Base-by-base conservation (phyloP, 2,329 filamentous ascomycete genomes). In the Akanthomyces muscarius region DNA sequence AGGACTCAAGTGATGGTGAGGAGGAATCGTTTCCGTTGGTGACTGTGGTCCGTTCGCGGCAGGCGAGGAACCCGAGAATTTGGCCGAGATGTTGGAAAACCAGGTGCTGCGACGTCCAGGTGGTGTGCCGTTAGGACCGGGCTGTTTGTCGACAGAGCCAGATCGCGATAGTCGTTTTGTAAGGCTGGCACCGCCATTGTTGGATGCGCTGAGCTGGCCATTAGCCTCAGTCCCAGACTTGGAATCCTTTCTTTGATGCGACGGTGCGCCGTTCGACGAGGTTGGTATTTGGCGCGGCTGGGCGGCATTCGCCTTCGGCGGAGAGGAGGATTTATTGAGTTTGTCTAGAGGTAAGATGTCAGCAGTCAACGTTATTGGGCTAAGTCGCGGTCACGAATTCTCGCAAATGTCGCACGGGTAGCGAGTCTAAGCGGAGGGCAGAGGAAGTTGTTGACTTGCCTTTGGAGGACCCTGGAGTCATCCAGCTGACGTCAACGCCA, bases 31-130 rank as follows among this genome's bases (percentile, higher is more conserved):
- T 23, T 67, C 64, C 18, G 66, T 63, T 44, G 59, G 36, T 4
- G 65, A 47, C n/a, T 57, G 67, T 33, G 71, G 65, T 21, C 74
- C 61, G 36, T 74, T 75, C 36, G 73, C 59, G 68, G 71, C 65
- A 30, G 71, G 67, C n/a, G 69, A 73, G 21, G 79, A 79, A 33
- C 86, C 87, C 3, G 90, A 92, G 78, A 98, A 97, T 73, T 96
- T 97, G 68, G 91, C 94, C 67, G 92, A 96, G 68, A 98, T 86
- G 71, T 87, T 97, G 63, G 91, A 91, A 71, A 98, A 93, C 95
- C 95, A 99, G 16, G 93, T 97, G 66, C 87, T 88, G 67, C 92
- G 84, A 60, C 86, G 81, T 52, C 80, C 77, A 8, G 78, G 74
- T 2, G 78, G 75, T 44, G 76, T 71, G 63, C 72, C 68, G 62